These are phyloP conservation scores for Triticum urartu DNA, from an alignment of 176 grass and related monocot genomes.

Conservation along the genomic window DNA sequence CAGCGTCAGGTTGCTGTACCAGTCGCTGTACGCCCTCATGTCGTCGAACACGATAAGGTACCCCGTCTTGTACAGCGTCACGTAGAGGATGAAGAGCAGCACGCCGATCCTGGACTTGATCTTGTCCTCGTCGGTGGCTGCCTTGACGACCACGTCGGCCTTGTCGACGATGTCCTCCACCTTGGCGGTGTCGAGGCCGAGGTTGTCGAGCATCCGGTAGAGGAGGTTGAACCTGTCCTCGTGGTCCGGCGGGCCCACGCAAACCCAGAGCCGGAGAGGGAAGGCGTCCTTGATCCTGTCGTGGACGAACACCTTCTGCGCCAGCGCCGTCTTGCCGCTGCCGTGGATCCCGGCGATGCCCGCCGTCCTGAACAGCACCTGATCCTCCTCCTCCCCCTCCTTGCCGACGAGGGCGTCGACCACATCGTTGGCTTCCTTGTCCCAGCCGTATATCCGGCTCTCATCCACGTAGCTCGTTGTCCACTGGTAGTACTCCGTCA, in stretches of 20 bases:
- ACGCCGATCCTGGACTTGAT: background rate
- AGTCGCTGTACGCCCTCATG: conserved; percentile 17
- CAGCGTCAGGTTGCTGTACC: conserved; percentile 53
- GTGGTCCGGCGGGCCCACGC: conserved; percentile 42
- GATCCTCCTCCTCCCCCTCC: too few species aligned
- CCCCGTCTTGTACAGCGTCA: conserved; percentile 38
- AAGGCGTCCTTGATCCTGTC: conserved; percentile 51
- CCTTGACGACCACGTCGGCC: background rate
- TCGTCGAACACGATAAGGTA: conserved; percentile 41
- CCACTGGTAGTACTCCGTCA: conserved; percentile 44
- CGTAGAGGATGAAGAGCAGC: conserved; percentile 45
- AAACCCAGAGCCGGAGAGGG: conserved; percentile 53
- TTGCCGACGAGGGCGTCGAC: conserved; percentile 20
- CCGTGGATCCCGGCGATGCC: conserved; percentile 45
- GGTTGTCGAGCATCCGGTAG: conserved; percentile 69
- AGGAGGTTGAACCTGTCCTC: conserved; percentile 33
- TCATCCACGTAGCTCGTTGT: conserved; percentile 59
- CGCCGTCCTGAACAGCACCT: conserved; percentile 20
- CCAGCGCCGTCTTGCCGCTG: conserved; percentile 63
- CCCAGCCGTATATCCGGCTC: conserved; percentile 40
- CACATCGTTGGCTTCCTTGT: background rate
- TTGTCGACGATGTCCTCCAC: conserved; percentile 24
- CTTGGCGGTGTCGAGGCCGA: conserved; percentile 43
- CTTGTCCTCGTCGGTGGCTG: fast-evolving
- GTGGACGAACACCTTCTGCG: conserved; percentile 53